Evolutionary conservation across 1,284 basidiomycete genomes (phyloP).

Genomic region (Sphagnurus paluster): DNA sequence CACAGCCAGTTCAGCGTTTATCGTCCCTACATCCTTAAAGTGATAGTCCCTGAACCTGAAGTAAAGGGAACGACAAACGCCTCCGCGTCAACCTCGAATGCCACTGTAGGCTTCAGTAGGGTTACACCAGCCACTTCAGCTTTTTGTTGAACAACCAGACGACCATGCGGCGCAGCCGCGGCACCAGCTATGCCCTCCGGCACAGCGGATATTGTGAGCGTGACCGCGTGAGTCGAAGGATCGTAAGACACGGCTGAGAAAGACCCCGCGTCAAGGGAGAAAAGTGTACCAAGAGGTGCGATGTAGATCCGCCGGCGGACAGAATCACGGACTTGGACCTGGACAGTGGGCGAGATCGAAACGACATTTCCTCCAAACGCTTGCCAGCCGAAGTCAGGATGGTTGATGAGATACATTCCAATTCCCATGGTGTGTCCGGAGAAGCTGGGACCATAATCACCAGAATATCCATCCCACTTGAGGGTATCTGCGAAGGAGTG

Average conservation of each 20-base stretch:
- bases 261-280: conserved; percentile 56
- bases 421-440: conserved; percentile 57
- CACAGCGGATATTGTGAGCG: conserved; percentile 39
- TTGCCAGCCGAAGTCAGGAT: conserved; percentile 64
- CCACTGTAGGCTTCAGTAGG: conserved; percentile 39
- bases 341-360: conserved; percentile 39
- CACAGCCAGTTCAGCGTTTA: no score
- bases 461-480: conserved; percentile 59
- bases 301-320: conserved; percentile 52
- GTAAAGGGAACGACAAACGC: conserved; percentile 49
- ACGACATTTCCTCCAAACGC: conserved; percentile 55
- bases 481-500: conserved; percentile 59
- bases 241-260: conserved; percentile 48
- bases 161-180: conserved; percentile 47
- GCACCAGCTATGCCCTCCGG: conserved; percentile 39
- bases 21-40: conserved; percentile 26
- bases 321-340: conserved; percentile 48
- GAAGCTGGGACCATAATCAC: conserved; percentile 63
- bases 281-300: conserved; percentile 47
- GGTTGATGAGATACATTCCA: conserved; percentile 52
- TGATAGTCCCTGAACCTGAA: conserved; percentile 37
- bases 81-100: conserved; percentile 43
- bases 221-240: conserved; percentile 37
- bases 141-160: conserved; percentile 49
- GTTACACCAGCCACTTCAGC: conserved; percentile 39